Percentiles rank a stretch among this genome's conserved stretches.
phyloP scores from a whole-genome alignment of 2,329 filamentous ascomycete genomes.

The Cladophialophora psammophila region DNA sequence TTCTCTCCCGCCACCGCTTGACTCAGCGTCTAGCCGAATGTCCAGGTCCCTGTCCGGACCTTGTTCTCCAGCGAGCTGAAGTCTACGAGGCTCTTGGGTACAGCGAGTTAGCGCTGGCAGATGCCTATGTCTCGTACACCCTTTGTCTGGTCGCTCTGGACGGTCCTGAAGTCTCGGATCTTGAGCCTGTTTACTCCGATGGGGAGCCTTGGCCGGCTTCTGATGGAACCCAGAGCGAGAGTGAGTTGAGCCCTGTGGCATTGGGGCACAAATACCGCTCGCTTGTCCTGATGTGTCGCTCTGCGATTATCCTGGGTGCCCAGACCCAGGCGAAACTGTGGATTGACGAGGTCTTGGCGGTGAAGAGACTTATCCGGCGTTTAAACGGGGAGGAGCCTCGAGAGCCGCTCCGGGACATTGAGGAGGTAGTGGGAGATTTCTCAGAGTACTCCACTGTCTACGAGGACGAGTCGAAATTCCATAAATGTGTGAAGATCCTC shows the following conservation, averaged over 20 bases:
- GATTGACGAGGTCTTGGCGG: conserved; percentile 27
- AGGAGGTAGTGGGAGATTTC: conserved; percentile 49
- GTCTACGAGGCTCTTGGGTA: conserved; percentile 79
- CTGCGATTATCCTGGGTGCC: conserved; percentile 29
- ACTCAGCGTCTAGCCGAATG: conserved; percentile 26
- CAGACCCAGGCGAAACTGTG: conserved; percentile 30
- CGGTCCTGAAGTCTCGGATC: conserved; percentile 83
- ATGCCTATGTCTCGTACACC: conserved; percentile 89
- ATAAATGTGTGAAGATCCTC: conserved; percentile 14
- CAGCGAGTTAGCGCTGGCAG: conserved; percentile 85
- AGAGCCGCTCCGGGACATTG: conserved; percentile 9
- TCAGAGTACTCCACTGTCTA: conserved; percentile 50
- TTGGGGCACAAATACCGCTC: conserved; percentile 32
- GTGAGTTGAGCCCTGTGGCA: conserved; percentile 45
- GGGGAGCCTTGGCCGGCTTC: conserved; percentile 36
- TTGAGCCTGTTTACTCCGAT: conserved; percentile 62
- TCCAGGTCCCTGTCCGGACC: conserved; percentile 29
- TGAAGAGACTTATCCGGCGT: conserved; percentile 10
- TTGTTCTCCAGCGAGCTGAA: conserved; percentile 63
- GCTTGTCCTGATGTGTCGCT: conserved; percentile 30
- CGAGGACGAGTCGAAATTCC: conserved; percentile 20
- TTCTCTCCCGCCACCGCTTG: conserved; percentile 33
- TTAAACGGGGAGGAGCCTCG: conserved; percentile 5
- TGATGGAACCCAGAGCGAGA: conserved; percentile 50
- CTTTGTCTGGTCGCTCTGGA: conserved; percentile 66